Conservation (phyloP, 352 stramenopile species). For the Phytophthora uliginosa region DNA sequence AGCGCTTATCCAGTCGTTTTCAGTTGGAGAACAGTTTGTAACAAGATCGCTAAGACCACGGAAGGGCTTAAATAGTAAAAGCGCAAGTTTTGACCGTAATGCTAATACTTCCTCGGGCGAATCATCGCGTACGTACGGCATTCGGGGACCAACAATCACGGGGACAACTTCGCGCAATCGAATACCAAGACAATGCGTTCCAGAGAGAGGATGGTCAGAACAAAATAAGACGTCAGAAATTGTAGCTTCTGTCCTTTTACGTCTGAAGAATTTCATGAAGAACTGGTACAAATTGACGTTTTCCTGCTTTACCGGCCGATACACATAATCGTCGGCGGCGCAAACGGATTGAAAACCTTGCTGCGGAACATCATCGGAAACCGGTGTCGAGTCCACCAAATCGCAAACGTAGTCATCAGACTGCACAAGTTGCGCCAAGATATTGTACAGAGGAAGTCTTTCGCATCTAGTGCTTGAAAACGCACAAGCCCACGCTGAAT, state of each 20-base stretch:
- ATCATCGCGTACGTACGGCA: neutral
- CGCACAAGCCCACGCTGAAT: neutral
- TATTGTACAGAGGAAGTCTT: neutral
- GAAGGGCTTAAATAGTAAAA: constrained; percentile 5
- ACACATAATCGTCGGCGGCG: constrained; percentile 3
- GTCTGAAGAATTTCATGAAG: constrained; percentile 1
- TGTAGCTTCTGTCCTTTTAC: neutral
- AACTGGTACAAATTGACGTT: constrained; percentile 7
- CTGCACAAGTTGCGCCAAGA: neutral
- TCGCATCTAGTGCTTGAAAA: neutral
- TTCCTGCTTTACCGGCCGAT: neutral
- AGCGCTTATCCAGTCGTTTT: neutral
- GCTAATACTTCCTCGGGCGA: neutral
- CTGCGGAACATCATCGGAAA: neutral
- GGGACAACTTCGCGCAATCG: neutral
- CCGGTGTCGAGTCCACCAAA: neutral
- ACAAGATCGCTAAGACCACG: neutral
- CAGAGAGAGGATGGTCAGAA: neutral
- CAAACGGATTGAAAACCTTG: neutral
- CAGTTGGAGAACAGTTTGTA: neutral
- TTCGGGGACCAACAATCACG: neutral
- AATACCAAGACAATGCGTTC: neutral
- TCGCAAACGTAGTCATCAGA: neutral
- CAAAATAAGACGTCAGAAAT: neutral
- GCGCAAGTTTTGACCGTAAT: neutral